phyloP scores from a whole-genome alignment of 768 basidiomycete species.

The Leccinum disarticulatum region DNA sequence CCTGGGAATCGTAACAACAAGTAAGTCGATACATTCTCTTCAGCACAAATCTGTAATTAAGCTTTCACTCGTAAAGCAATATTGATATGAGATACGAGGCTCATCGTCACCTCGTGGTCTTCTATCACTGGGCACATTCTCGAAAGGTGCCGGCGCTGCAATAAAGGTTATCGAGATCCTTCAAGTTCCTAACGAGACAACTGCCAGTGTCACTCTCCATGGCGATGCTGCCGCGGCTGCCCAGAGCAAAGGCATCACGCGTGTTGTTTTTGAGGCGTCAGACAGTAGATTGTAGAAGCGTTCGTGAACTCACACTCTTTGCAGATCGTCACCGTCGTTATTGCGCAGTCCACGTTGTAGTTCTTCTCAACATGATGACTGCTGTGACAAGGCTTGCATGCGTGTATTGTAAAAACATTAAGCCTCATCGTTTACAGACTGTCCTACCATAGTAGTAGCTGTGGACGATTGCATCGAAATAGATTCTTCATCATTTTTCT shows the following conservation, averaged over 20 bases:
- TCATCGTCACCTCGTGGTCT: conserved; percentile 83
- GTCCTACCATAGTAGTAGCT: too few relatives aligned
- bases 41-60: neutral
- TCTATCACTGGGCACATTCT: conserved; percentile 76
- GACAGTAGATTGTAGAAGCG: neutral
- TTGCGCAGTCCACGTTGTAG: conserved; percentile 66
- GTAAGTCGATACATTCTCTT: conserved; percentile 47
- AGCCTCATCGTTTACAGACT: too few relatives aligned
- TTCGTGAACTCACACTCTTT: conserved; percentile 17
- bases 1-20: conserved; percentile 97
- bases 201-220: conserved; percentile 56
- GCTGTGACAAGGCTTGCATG: too few relatives aligned
- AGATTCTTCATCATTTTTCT: too few relatives aligned
- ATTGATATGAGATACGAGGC: conserved; percentile 90
- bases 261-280: conserved; percentile 74
- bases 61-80: conserved; percentile 52
- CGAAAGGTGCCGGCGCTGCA: conserved; percentile 90
- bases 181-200: conserved; percentile 54
- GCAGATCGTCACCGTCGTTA: conserved; percentile 82
- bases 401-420: too few relatives aligned
- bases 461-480: too few relatives aligned
- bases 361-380: neutral
- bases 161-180: conserved; percentile 98
- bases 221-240: conserved; percentile 81
- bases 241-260: conserved; percentile 65